Conservation (phyloP, 2,329 filamentous ascomycete genomes). For the Microascus cirrosus region DNA sequence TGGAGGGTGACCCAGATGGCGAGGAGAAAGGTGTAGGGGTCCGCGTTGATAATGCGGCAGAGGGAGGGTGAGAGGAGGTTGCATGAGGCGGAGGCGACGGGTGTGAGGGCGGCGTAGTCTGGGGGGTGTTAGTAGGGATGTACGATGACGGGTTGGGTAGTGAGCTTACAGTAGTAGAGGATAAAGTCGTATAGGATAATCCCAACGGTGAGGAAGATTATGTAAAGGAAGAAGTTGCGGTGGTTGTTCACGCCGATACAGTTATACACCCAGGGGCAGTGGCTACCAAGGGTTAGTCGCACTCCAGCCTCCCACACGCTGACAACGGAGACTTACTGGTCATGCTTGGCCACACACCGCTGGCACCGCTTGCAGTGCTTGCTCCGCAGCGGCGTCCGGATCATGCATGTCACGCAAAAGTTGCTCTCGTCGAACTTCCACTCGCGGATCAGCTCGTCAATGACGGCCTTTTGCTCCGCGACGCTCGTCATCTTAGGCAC, state of each 20-base stretch:
- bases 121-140: constrained; percentile 13
- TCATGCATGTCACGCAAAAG: constrained; percentile 93
- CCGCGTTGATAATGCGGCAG: constrained; percentile 67
- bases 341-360: constrained; percentile 89
- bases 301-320: no score
- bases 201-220: constrained; percentile 65
- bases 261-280: constrained; percentile 97
- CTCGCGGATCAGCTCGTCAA: constrained; percentile 71
- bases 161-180: constrained; percentile 55
- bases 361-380: constrained; percentile 92
- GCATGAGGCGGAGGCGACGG: constrained; percentile 47
- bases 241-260: constrained; percentile 95
- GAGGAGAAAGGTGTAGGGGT: constrained; percentile 74
- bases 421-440: constrained; percentile 92
- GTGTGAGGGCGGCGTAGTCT: constrained; percentile 54
- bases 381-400: constrained; percentile 79
- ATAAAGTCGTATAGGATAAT: constrained; percentile 63
- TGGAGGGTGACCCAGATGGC: constrained; percentile 73
- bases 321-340: constrained; percentile 87
- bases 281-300: constrained; percentile 40
- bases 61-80: constrained; percentile 63
- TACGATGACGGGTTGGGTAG: background rate
- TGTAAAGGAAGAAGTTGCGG: constrained; percentile 87
- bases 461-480: constrained; percentile 78
- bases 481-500: constrained; percentile 85